Evolutionary conservation across 345 rosid genomes (phyloP), one percentile per base, ranked within the genome.

Genomic region (Iberis pinnata): DNA sequence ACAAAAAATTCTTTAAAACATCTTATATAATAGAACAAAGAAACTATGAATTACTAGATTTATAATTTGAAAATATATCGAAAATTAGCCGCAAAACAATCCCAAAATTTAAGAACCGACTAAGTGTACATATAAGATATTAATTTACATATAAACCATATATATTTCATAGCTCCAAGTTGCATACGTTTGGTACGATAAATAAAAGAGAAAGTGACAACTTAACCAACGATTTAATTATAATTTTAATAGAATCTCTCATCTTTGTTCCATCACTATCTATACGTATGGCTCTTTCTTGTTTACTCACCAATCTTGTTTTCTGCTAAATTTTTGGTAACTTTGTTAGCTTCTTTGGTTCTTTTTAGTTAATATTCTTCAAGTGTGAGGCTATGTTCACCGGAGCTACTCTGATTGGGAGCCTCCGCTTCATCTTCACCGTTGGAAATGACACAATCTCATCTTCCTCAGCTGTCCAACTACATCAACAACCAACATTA

Each of bases 381-480:
- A n/a, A n/a, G n/a, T 12, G 53, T 27, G 47, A 26, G 39, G 24
- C 29, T 15, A 13, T n/a, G 29, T 50, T 36, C 18, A 78, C 22
- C 0, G 74, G 66, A 12, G 70, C 31, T 35, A 84, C 77, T 24
- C 47, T 70, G 65, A 85, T 75, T 7, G 89, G 86, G 42, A 81
- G 73, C 74, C 70, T 80, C 61, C 73, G 71, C 75, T 75, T 82
- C 84, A 85, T 76, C 68, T 55, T 80, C 7, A 81, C 86, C 0
- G 87, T 85, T 2, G 84, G 94, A 49, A 85, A 84, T 73, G 80
- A 71, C 17, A 79, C 70, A 8, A 81, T 71, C 45, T 73, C 75
- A 33, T 84, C 94, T 22, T 71, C 59, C 41, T 77, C 76, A 26
- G 88, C 82, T 9, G 58, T 64, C 94, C 94, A 84, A 38, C 94